These are phyloP conservation scores for Aspergillus fumigatiaffinis DNA, from an alignment of 2,329 filamentous ascomycete genomes.

Conservation along the genomic window DNA sequence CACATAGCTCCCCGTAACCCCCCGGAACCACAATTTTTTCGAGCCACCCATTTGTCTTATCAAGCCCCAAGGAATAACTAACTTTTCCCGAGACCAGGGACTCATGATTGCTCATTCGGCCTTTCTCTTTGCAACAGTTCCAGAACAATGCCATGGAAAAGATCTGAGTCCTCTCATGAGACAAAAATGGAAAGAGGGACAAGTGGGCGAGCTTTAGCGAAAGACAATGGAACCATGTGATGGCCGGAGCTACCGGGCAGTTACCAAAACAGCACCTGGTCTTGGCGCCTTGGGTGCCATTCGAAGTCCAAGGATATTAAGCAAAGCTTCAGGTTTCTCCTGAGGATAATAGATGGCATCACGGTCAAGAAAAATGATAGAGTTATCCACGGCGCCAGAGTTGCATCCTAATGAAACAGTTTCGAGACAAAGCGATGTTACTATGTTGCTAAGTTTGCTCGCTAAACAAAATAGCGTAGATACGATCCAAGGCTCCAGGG, in stretches of 20 bases:
- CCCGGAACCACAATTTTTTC: slow-evolving; percentile 2
- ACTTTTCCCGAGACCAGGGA: too few relatives aligned
- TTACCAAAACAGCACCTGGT: not conserved
- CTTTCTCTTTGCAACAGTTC: slow-evolving; percentile 1
- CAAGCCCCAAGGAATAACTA: not conserved
- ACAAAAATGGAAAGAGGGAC: slow-evolving; percentile 7
- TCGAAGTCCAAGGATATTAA: not conserved
- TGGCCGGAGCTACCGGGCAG: not conserved
- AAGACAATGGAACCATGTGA: slow-evolving; percentile 4
- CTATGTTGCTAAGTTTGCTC: not conserved
- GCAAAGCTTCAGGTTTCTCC: not conserved
- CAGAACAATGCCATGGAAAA: slow-evolving; percentile 3
- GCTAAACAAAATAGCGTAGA: not conserved
- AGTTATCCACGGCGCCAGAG: not conserved
- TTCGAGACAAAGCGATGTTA: not conserved
- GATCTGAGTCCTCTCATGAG: not conserved
- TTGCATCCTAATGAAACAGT: not conserved
- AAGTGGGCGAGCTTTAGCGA: slow-evolving; percentile 8
- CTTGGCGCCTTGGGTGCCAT: not conserved
- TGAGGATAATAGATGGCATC: not conserved
- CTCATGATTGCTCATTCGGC: not conserved
- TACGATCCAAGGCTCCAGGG: not conserved
- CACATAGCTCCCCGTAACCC: slow-evolving; percentile 12
- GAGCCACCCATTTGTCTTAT: not conserved
- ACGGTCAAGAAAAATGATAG: not conserved